Percentiles rank a stretch among this genome's conserved stretches.
These are phyloP conservation scores for Botrytis pseudocinerea DNA, from an alignment of 2,329 filamentous ascomycete species.

Conservation along the genomic window DNA sequence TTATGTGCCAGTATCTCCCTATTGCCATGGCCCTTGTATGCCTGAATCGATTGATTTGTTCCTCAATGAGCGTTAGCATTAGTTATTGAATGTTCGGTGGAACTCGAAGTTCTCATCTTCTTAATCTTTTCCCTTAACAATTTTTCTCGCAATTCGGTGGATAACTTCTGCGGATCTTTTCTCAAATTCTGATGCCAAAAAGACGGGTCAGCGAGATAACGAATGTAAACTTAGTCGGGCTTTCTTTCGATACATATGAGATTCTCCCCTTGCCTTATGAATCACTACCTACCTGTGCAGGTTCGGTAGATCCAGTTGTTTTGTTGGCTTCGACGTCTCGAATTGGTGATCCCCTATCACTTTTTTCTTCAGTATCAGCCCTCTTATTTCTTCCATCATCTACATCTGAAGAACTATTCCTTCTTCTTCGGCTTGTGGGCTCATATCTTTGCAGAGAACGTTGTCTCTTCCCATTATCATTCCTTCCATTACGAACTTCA, in stretches of 20 bases:
- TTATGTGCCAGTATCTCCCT: background rate
- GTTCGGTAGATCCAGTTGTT: conserved; percentile 33
- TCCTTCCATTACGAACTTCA: conserved; percentile 35
- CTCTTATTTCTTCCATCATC: conserved; percentile 53
- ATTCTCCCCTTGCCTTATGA: conserved; percentile 34
- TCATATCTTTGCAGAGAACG: conserved; percentile 42
- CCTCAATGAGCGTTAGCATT: conserved; percentile 51
- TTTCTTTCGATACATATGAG: conserved; percentile 27
- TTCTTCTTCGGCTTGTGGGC: conserved; percentile 46
- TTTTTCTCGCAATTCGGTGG: conserved; percentile 51
- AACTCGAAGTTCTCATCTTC: conserved; percentile 56
- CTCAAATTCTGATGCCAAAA: conserved; percentile 36
- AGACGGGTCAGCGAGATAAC: conserved; percentile 41
- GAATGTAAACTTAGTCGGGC: conserved; percentile 24
- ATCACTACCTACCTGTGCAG: conserved; percentile 48
- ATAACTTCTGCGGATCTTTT: conserved; percentile 45
- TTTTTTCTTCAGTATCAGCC: conserved; percentile 57
- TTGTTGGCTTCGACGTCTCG: conserved; percentile 32
- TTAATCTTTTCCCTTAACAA: conserved; percentile 56
- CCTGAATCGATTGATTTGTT: conserved; percentile 24
- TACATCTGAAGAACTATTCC: conserved; percentile 49
- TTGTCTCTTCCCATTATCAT: conserved; percentile 39
- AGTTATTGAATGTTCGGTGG: conserved; percentile 41
- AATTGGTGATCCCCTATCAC: conserved; percentile 41
- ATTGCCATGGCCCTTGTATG: background rate